Base-by-base conservation (phyloP, 2,329 filamentous ascomycete genomes). In the Penicillium freii region DNA sequence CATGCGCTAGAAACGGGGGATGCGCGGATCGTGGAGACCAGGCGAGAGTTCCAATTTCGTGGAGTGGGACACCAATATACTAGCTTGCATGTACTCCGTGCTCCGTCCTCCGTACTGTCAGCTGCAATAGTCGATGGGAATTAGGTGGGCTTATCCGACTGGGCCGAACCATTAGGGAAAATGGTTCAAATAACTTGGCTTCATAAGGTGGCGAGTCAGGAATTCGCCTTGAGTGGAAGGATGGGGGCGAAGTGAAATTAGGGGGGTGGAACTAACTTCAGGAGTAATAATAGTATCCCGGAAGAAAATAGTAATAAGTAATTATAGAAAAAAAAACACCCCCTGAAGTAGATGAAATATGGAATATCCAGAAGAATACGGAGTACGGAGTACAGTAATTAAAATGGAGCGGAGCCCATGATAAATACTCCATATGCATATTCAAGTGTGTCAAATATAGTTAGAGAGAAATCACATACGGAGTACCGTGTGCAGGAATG, bases 1-100 rank as follows among this genome's bases (percentile, higher is more conserved):
- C 49, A 36, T 54, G 13, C 62, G 58, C 64, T 65, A 64, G 62
- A 55, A 59, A 60, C 58, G 61, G 60, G 60, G 64, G 56, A 63
- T 55, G 60, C 38, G 65, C 64, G 65, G 65, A 63, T 66, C 65
- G 64, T 64, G 63, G 64, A 64, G 63, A 48, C 48, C 54, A 36
- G 54, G 43, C 40, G 47, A 43, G 54, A 53, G 59, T 54, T 62
- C 60, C 62, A 62, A 59, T 60, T 60, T 62, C 59, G 34, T 53
- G 29, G 53, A 60, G 62, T 66, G 64, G 63, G 58, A 52, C 38
- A 7, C 36, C 56, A 53, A 45, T 31, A 61, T 61, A n/a, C 9
- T 44, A 62, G 55, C 62, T 57, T 60, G 46, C 56, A 62, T 56
- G 51, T 59, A 33, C 31, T 33, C 31, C 31, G 31, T 33, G 29